Percentiles rank a stretch among this genome's conserved stretches.
phyloP scores from a whole-genome alignment of 345 rosid species.

The Aegle marmelos region DNA sequence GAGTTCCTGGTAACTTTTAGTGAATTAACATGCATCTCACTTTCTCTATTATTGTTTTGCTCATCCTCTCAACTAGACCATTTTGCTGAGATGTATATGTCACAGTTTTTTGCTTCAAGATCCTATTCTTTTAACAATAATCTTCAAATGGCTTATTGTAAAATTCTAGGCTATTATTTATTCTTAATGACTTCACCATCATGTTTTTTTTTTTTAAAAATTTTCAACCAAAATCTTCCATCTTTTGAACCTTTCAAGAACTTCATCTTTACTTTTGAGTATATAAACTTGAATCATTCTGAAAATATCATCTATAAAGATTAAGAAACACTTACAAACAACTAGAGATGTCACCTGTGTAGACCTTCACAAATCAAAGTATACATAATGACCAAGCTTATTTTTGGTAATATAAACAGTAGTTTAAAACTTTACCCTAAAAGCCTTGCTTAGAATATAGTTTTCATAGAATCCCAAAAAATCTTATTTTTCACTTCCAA shows the following conservation, averaged over 20 bases:
- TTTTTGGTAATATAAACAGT: not conserved
- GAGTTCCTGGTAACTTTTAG: not conserved
- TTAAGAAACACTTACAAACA: no score
- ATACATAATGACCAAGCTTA: not conserved
- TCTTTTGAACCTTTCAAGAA: no score
- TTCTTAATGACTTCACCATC: not conserved
- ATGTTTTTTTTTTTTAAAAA: fast-evolving
- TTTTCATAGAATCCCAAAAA: no score
- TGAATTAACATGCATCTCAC: not conserved
- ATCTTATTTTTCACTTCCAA: fast-evolving
- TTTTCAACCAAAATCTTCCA: no score
- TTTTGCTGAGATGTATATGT: not conserved
- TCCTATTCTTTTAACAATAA: not conserved
- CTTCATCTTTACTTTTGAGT: no score
- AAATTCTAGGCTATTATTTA: not conserved
- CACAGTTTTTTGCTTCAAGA: not conserved
- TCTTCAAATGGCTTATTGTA: no score
- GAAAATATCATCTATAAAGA: no score
- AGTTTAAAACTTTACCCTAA: not conserved
- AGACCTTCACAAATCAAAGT: no score
- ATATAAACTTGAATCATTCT: no score
- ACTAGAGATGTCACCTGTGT: fast-evolving
- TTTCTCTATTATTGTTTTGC: not conserved
- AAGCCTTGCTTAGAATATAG: not conserved
- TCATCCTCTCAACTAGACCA: not conserved